Base-by-base conservation (phyloP, 768 basidiomycete species). In the Boletellus ananas region DNA sequence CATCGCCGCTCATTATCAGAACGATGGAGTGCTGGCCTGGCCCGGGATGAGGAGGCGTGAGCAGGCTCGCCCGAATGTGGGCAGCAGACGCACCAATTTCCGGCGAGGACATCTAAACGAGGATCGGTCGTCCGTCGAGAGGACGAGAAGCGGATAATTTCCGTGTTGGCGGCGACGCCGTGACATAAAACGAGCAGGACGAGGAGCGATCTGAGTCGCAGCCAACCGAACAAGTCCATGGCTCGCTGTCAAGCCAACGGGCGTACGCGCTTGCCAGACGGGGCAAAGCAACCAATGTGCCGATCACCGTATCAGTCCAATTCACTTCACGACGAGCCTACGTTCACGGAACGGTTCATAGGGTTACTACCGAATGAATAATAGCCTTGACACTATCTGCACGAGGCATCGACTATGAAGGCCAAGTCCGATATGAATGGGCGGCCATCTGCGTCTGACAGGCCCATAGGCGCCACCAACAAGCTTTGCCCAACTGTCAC, bases 141-240 rank as follows among this genome's bases (percentile, higher is more conserved):
- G 40, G 72, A 67, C 21, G 60, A 62, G 59, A 85, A 81, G 62
- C 80, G 81, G 62, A 81, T 65, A 57, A 86, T 84, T 68, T 86
- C 83, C 33, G 84, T 86, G 64, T 86, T 84, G 18, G 76, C 81
- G 44, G 67, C 56, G 29, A 55, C 69, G 34, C 47, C 41, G 51
- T 68, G 63, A 57, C 58, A 65, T 54, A 61, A 52, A 38, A 62
- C 43, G 42, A 53, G 39, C 23, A 55, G 21, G 46, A 18, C 38
- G 23, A 49, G 38, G 27, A 57, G 49, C 25, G 57, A 52, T 54
- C 23, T 23, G 23, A 23, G 6, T 23, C 50, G 56, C 38, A 47
- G 25, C 23, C 39, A 40, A 16, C 39, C 20, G 47, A 44, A 34
- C 54, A 9, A 46, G 49, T 43, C 40, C 35, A n/a, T n/a, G n/a